Evolutionary conservation across 257 asterid genomes (phyloP), one percentile per base, ranked within the genome.

Genomic region (Gentiana dahurica): DNA sequence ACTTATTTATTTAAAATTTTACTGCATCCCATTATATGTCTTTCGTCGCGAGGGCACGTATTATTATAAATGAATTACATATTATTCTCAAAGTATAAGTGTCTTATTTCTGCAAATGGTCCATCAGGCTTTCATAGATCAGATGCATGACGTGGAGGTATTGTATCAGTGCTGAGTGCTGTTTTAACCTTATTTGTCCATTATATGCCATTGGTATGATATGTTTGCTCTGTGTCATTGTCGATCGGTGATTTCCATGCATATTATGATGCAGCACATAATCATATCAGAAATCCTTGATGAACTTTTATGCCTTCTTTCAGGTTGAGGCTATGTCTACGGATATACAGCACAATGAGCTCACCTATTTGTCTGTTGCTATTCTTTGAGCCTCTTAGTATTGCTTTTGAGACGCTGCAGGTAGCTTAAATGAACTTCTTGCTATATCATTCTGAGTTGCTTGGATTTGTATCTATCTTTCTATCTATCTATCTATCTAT

Each of bases 391-490:
- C 97, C 97, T 75, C 77, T 71, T 54, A 86, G 97, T 76, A 81
- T 89, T 68, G 94, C 86, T 73, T 89, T 89, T 72, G 97, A 89
- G 93, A 89, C 95, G 53, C 69, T 89, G 54, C 97, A 89, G 94
- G 97, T 89, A 80, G 62, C 49, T 55, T 49, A 52, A 47, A 49
- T 5, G 36, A 36, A 37, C 6, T 8, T 49, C 15, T 43, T 39
- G 36, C 46, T 36, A 12, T 3, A 12, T 11, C 24, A 24, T 24
- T 24, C 24, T 4, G 5, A 34, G 3, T 10, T 59, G 12, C 46
- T 15, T 41, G 11, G 41, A 2, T 36, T 49, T 13, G 53, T 8
- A 49, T 32, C 53, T 49, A 49, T 2, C 38, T 44, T 49, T 57
- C 34, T 51, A 32, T 12, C 48, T 57, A 32, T 50, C 24, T 24